These are phyloP conservation scores for Plasmopara muralis DNA, from an alignment of 352 stramenopile species.

Conservation along the genomic window DNA sequence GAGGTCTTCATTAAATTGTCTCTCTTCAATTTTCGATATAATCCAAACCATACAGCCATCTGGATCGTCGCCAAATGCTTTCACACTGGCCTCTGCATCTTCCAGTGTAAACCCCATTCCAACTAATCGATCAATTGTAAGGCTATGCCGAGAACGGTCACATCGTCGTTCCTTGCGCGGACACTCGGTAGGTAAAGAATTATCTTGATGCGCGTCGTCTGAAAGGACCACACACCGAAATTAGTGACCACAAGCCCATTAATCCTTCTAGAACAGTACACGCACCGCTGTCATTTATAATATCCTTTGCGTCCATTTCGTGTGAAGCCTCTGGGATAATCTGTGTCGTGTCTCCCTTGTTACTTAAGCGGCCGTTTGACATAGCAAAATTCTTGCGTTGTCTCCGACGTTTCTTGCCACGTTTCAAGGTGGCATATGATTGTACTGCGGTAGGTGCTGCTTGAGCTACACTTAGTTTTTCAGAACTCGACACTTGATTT, in stretches of 20 bases:
- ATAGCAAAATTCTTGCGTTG: constrained; percentile 6
- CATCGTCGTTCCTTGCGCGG: constrained; percentile 10
- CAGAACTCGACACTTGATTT: constrained; percentile 3
- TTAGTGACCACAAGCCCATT: constrained; percentile 2
- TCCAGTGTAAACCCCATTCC: constrained; percentile 55
- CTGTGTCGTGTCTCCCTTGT: constrained; percentile 18
- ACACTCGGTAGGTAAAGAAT: constrained; percentile 17
- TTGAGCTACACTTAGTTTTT: constrained; percentile 1
- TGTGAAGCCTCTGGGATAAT: constrained; percentile 3
- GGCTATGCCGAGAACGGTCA: constrained; percentile 35
- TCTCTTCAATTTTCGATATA: constrained; percentile 64
- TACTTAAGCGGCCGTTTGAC: constrained; percentile 4
- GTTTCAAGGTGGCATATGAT: constrained; percentile 6
- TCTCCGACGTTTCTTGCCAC: constrained; percentile 28
- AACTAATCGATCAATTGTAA: constrained; percentile 52
- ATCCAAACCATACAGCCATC: constrained; percentile 82
- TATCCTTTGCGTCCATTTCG: constrained; percentile 2
- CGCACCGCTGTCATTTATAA: constrained; percentile 3
- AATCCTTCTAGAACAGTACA: background rate
- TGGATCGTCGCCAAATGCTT: constrained; percentile 42
- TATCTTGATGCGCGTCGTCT: constrained; percentile 19
- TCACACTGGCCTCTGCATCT: constrained; percentile 59
- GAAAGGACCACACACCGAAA: constrained; percentile 4
- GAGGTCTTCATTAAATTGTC: constrained; percentile 58
- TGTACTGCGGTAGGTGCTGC: background rate